Evolutionary conservation across 768 basidiomycete genomes (phyloP), one percentile per base, ranked within the genome.

Genomic region (Suillus variegatus): DNA sequence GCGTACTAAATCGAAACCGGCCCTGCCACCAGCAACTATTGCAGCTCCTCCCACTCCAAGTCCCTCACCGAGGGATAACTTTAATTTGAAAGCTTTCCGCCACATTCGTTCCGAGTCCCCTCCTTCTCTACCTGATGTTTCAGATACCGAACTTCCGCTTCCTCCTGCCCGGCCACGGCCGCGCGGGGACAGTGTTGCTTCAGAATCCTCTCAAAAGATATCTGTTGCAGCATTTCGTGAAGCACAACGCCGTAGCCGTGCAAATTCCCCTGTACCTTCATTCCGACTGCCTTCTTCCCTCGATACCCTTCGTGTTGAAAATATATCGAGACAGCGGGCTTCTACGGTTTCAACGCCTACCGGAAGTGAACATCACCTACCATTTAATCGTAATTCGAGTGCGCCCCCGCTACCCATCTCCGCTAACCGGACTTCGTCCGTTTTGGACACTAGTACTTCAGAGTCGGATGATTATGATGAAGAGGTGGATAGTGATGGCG

Each of bases 171-270:
- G 71, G 8, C 73, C 83, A 22, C 84, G 88, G 2, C 84, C 86
- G 18, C 84, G 91, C 69, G 85, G 82, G 25, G 78, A 80, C 52
- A 89, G 89, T 74, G 69, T 81, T 66, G 82, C 84, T 20, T 89
- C 89, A 4, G 88, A 91, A 47, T 80, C 86, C 6, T 87, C 88
- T 2, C 91, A 91, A 67, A 85, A 90, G 62, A 93, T 93, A 32
- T 90, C 90, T 9, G 88, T 93, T 40, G 92, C 90, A 3, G 92
- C 92, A 3, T 93, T 93, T 73, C 85, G 89, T 62, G 91, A 93
- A 79, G 90, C 85, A 22, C 89, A 91, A 64, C 79, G 90, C 49
- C 82, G 88, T 57, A 88, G 87, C 68, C 75, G 81, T 35, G 82
- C 88, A 14, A 85, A 83, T 61, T 90, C 89, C 0, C 90, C 90